Conservation (phyloP, 805 yeast species). For the Starmerella apicola region DNA sequence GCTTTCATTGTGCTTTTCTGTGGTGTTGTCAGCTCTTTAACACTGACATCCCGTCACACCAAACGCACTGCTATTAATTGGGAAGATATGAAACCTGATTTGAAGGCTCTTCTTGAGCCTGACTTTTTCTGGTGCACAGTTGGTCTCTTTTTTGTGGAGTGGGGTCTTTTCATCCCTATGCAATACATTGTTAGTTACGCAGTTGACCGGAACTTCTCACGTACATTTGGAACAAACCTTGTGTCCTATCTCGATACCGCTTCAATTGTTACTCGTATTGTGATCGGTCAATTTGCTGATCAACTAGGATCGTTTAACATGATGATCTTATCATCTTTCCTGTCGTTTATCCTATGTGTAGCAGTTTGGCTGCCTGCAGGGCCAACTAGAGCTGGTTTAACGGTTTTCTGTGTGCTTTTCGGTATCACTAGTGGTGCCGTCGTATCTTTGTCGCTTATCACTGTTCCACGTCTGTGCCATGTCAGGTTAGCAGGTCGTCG, state of each 20-base stretch:
- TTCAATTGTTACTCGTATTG: constrained; percentile 41
- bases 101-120: constrained; percentile 24
- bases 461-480: constrained; percentile 53
- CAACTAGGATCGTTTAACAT: constrained; percentile 44
- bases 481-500: constrained; percentile 55
- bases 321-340: constrained; percentile 36
- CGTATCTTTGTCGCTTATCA: constrained; percentile 53
- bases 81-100: constrained; percentile 23
- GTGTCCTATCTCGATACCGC: constrained; percentile 38
- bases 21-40: constrained; percentile 25
- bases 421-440: constrained; percentile 43
- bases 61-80: constrained; percentile 11
- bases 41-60: constrained; percentile 30
- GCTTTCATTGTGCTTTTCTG: constrained; percentile 25
- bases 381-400: constrained; percentile 33
- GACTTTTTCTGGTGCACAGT: constrained; percentile 23
- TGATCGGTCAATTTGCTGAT: constrained; percentile 48
- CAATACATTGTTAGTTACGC: constrained; percentile 52
- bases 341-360: constrained; percentile 38
- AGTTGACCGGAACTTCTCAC: constrained; percentile 34
- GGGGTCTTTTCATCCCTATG: constrained; percentile 38
- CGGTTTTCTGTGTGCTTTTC: constrained; percentile 36
- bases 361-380: constrained; percentile 55
- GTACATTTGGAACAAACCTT: constrained; percentile 27
- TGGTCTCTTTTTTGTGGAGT: constrained; percentile 33